Evolutionary conservation across 2,329 filamentous ascomycete species (phyloP).

Genomic region (Alternaria sp.): DNA sequence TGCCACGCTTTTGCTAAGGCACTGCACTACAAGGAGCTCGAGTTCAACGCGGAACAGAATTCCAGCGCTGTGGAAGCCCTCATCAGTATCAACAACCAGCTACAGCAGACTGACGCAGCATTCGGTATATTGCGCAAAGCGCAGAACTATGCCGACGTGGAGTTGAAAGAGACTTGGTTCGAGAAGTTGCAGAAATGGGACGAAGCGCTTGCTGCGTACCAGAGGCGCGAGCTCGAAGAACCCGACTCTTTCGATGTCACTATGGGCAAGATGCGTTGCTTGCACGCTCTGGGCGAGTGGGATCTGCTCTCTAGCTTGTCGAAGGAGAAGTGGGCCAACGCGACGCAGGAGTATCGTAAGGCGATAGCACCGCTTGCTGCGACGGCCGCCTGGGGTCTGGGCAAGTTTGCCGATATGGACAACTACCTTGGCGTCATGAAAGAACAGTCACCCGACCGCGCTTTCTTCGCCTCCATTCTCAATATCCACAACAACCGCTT

Average conservation of each 20-base stretch:
- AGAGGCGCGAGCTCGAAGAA: conserved; percentile 79
- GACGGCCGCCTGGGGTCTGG: conserved; percentile 93
- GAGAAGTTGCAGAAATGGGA: conserved; percentile 99
- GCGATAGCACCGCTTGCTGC: conserved; percentile 93
- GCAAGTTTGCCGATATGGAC: conserved; percentile 98
- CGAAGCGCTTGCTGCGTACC: conserved; percentile 90
- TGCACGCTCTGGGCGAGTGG: conserved; percentile 97
- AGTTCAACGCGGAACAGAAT: conserved; percentile 97
- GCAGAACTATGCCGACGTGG: conserved; percentile 93
- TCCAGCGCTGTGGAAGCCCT: conserved; percentile 93
- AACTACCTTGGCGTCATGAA: conserved; percentile 96
- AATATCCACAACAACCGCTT: conserved; percentile 96
- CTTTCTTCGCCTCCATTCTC: conserved; percentile 96
- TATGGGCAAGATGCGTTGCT: conserved; percentile 99
- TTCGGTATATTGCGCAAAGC: conserved; percentile 97
- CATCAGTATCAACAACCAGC: conserved; percentile 98
- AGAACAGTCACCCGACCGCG: conserved; percentile 87
- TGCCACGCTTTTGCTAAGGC: conserved; percentile 99
- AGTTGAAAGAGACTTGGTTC: conserved; percentile 97
- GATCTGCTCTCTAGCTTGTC: conserved; percentile 87
- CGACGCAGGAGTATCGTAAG: conserved; percentile 83
- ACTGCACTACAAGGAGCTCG: conserved; percentile 97
- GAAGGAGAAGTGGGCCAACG: conserved; percentile 92
- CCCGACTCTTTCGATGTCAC: conserved; percentile 85
- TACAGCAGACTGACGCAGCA: conserved; percentile 97